Base-by-base conservation (phyloP, 1,284 basidiomycete species). In the Grifola frondosa region DNA sequence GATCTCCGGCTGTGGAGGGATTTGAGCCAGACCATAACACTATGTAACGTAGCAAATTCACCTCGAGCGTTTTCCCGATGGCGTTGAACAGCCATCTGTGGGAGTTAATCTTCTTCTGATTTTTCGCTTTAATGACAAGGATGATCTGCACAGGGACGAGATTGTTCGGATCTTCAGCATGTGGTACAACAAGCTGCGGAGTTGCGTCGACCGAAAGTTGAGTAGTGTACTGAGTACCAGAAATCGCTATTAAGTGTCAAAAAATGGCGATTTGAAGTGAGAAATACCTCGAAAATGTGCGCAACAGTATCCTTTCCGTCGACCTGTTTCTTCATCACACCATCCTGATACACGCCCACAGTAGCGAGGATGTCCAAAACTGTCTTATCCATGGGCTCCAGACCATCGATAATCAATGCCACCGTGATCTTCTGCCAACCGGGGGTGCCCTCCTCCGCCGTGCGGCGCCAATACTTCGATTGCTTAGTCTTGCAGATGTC, bases 61-160 rank as follows among this genome's bases (percentile, higher is more conserved):
- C 86, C 55, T 90, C 73, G 37, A 97, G 69, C 58, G 91, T 88
- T 52, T 76, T 80, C 0, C 93, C 95, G 42, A 99, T 85, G 6
- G 92, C 96, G 59, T 98, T 97, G 77, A 99, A 99, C 23, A 99
- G 76, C 96, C 96, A 99, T 37, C 96, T 84, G 65, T 95, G 92
- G 49, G 88, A 92, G 61, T 96, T 97, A 70, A 97, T 96, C 74
- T 97, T 97, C 75, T 97, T 97, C 61, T 93, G 87, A 67, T 98
- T 98, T 73, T 97, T 92, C 25, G 93, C 92, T 70, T 98, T 98
- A 55, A 98, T 72, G 44, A 94, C 86, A 51, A 98, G 82, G 52
- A 98, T 97, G 56, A 98, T 89, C 63, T 97, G 93, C 3, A 98
- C 94, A 0, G 96, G 96, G 1, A 97, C 88, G 17, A 98, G 66